A percentile compares a stretch with the other conserved stretches of the same genome.
phyloP scores from a whole-genome alignment of 2,329 filamentous ascomycete genomes.

The Venturia oleaginea region DNA sequence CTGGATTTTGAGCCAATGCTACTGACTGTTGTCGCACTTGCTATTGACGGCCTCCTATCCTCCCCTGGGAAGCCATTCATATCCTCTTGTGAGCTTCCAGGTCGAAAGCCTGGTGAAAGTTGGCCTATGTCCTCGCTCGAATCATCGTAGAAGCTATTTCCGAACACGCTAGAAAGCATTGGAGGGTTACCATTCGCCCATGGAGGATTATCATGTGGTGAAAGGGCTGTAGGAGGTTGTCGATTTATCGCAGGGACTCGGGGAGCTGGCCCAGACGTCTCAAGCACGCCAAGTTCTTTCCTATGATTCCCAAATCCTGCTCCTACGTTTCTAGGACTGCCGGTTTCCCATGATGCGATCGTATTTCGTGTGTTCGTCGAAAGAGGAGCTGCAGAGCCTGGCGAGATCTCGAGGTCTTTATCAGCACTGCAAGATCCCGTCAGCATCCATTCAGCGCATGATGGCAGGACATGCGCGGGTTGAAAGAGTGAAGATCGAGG shows the following conservation, averaged over 20 bases:
- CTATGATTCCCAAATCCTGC: conserved; percentile 56
- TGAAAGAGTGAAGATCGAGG: conserved; percentile 11
- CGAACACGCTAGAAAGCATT: conserved; percentile 37
- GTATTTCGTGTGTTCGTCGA: conserved; percentile 23
- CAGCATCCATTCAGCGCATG: conserved; percentile 27
- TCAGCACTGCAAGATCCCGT: conserved; percentile 24
- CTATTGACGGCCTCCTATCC: conserved; percentile 75
- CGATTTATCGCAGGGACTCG: conserved; percentile 50
- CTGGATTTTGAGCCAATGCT: conserved; percentile 73
- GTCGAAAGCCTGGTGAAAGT: conserved; percentile 60
- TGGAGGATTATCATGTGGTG: conserved; percentile 44
- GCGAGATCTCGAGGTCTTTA: conserved; percentile 23
- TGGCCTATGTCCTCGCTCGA: conserved; percentile 63
- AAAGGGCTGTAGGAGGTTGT: conserved; percentile 48
- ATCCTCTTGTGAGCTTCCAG: conserved; percentile 42
- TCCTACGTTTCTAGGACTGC: not conserved
- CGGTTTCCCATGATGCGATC: conserved; percentile 43
- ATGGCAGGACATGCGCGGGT: conserved; percentile 5
- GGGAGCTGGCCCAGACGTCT: conserved; percentile 43
- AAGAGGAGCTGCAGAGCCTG: conserved; percentile 28
- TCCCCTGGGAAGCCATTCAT: conserved; percentile 45
- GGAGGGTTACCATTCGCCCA: conserved; percentile 36
- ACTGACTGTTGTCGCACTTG: conserved; percentile 78
- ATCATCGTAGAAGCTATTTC: conserved; percentile 60
- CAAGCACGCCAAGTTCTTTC: conserved; percentile 61